Evolutionary conservation across 2,329 filamentous ascomycete species (phyloP), one percentile per base, ranked within the genome.

Genomic region (Claviceps monticola): DNA sequence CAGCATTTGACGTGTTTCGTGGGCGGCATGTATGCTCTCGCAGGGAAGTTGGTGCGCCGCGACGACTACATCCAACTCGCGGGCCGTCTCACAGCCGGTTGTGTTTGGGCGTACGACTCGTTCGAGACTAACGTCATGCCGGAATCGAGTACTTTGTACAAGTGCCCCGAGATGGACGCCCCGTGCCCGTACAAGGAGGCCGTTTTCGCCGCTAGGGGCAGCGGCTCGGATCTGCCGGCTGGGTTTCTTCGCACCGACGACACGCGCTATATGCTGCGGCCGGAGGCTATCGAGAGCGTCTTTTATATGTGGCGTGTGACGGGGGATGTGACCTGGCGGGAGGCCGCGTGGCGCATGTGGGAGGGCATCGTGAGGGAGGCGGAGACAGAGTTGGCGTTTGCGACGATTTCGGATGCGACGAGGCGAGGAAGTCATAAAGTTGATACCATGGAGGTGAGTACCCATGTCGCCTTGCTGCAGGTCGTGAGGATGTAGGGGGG

Each of bases 1-100:
- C 64, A 83, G 53, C 85, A 88, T 61, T 69, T 87, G 2, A 75
- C 76, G 3, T 89, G 84, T 64, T 89, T 86, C 61, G 71, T 78
- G 3, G 84, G 84, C 6, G 85, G 83, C 9, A 82, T 84, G 71
- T 82, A 86, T 46, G 84, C 73, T 1, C 73, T 89, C 38, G 82
- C 78, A 1, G 80, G 83, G 1, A 78, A 75, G 54, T 69, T 88
- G 26, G 78, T 86, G 53, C 63, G 67, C 1, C 66, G 68, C 17
- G 61, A 65, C 3, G 69, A 75, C 59, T 68, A 76, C 55, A 62
- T 79, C 50, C 64, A 68, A 45, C 60, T 73, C 16, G 76, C 68
- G n/a, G 65, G 66, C 8, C 70, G 70, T 44, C 68, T 79, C 17
- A 70, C 76, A 1, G 68, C 72, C 21, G 76, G 76, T 42, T 79